phyloP scores from a whole-genome alignment of 2,329 filamentous ascomycete species.

The Dothideomycetes sp. region DNA sequence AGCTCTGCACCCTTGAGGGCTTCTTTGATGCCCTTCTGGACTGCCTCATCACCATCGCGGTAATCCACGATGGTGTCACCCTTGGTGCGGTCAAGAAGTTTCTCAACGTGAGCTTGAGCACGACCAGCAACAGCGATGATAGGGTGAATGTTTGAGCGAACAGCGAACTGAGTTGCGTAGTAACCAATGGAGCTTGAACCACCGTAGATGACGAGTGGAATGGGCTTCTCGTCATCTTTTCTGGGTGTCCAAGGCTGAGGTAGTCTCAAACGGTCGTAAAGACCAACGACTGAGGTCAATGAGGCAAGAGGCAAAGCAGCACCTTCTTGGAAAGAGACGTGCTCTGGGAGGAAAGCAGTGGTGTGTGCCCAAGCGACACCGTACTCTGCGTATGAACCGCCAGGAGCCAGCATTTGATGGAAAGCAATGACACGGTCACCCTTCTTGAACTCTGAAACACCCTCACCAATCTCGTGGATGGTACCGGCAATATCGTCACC shows the following conservation, averaged over 20 bases:
- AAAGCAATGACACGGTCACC: constrained; percentile 51
- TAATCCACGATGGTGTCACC: constrained; percentile 44
- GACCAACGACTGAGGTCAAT: constrained; percentile 38
- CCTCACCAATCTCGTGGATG: constrained; percentile 45
- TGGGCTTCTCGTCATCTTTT: constrained; percentile 19
- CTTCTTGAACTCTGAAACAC: constrained; percentile 48
- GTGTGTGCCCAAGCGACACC: constrained; percentile 47
- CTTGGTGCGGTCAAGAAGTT: constrained; percentile 29
- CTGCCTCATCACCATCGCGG: constrained; percentile 44
- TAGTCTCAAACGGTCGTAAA: constrained; percentile 35
- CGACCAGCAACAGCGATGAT: constrained; percentile 35
- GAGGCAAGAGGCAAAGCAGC: constrained; percentile 38
- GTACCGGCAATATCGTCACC: constrained; percentile 32
- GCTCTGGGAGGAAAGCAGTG: constrained; percentile 46
- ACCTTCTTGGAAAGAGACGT: constrained; percentile 43
- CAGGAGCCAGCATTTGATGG: constrained; percentile 40
- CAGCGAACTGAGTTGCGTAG: constrained; percentile 33
- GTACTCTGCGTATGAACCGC: constrained; percentile 54
- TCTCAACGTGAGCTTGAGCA: constrained; percentile 29
- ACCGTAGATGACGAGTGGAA: constrained; percentile 31
- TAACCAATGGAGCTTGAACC: constrained; percentile 33
- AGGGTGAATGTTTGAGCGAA: constrained; percentile 32
- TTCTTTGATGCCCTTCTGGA: constrained; percentile 38
- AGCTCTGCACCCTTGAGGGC: constrained; percentile 37
- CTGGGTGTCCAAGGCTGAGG: constrained; percentile 32